phyloP scores from a whole-genome alignment of 2,329 filamentous ascomycete genomes.

The Apiospora marii region DNA sequence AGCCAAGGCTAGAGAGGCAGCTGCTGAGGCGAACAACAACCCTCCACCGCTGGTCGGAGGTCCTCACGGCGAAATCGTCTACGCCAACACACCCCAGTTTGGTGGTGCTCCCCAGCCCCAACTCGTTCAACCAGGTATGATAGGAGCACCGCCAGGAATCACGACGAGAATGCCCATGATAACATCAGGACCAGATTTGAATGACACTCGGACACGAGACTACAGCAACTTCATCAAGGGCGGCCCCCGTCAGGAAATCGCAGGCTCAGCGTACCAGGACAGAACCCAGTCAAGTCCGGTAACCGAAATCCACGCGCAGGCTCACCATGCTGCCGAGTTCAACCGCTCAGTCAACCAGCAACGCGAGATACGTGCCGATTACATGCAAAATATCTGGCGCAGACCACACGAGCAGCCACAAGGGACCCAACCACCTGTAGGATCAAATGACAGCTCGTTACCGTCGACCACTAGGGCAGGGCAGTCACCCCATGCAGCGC shows the following conservation, averaged over 20 bases:
- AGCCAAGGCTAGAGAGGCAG: constrained; percentile 85
- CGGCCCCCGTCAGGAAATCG: constrained; percentile 87
- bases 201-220: constrained; percentile 79
- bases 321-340: constrained; percentile 87
- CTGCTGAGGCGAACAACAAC: constrained; percentile 72
- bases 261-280: constrained; percentile 88
- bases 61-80: constrained; percentile 86
- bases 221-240: constrained; percentile 80
- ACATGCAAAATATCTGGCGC: constrained; percentile 83
- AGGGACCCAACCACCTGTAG: constrained; percentile 54
- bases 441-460: constrained; percentile 48
- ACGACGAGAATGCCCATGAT: constrained; percentile 83
- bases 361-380: constrained; percentile 79
- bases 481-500: constrained; percentile 65
- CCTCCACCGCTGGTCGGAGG: constrained; percentile 64
- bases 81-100: constrained; percentile 75
- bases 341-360: constrained; percentile 85
- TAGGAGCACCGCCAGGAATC: constrained; percentile 68
- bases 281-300: constrained; percentile 78
- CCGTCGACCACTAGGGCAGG: constrained; percentile 60
- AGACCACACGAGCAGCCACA: constrained; percentile 80
- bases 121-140: constrained; percentile 76
- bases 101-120: constrained; percentile 74
- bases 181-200: constrained; percentile 79
- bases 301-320: constrained; percentile 83